Percentiles rank a stretch among this genome's conserved stretches.
Conservation (phyloP, 805 yeast species). For the Hyphopichia homilentoma region DNA sequence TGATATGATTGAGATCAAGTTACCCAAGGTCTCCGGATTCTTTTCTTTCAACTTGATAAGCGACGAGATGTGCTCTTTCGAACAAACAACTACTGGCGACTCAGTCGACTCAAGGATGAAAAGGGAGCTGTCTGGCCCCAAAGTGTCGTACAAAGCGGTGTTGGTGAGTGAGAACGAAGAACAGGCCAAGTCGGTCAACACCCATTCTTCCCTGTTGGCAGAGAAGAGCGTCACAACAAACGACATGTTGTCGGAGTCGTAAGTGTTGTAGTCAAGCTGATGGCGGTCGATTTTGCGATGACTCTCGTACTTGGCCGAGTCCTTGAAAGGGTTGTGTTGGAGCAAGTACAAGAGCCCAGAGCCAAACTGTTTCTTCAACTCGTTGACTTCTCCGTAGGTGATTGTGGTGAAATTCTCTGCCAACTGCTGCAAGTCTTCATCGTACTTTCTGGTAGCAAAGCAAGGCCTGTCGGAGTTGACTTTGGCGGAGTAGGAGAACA, state of each 20-base stretch:
- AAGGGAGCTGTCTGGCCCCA: conserved; percentile 32
- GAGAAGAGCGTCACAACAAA: conserved; percentile 32
- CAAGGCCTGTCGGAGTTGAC: conserved; percentile 25
- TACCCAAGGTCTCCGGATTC: conserved; percentile 26
- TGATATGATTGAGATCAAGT: conserved; percentile 51
- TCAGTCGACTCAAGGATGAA: conserved; percentile 31
- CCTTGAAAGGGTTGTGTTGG: conserved; percentile 17
- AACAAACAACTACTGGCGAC: conserved; percentile 47
- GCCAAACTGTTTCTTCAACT: conserved; percentile 47
- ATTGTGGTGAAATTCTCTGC: conserved; percentile 39
- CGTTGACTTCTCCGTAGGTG: conserved; percentile 39
- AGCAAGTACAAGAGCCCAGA: conserved; percentile 46
- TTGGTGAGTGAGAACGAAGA: conserved; percentile 28
- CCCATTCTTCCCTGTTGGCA: conserved; percentile 36
- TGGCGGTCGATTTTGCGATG: conserved; percentile 29
- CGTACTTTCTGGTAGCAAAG: conserved; percentile 34
- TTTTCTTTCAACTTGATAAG: conserved; percentile 43
- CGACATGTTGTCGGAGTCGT: conserved; percentile 24
- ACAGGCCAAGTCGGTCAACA: conserved; percentile 33
- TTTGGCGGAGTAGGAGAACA: conserved; percentile 24
- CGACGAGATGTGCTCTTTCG: conserved; percentile 48
- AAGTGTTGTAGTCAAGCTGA: conserved; percentile 18
- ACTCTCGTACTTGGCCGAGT: conserved; percentile 15
- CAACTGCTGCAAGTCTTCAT: conserved; percentile 25
- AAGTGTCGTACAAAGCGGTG: conserved; percentile 40